Evolutionary conservation across 768 basidiomycete species (phyloP), one percentile per base, ranked within the genome.

Genomic region (Pleurotus ostreatus): DNA sequence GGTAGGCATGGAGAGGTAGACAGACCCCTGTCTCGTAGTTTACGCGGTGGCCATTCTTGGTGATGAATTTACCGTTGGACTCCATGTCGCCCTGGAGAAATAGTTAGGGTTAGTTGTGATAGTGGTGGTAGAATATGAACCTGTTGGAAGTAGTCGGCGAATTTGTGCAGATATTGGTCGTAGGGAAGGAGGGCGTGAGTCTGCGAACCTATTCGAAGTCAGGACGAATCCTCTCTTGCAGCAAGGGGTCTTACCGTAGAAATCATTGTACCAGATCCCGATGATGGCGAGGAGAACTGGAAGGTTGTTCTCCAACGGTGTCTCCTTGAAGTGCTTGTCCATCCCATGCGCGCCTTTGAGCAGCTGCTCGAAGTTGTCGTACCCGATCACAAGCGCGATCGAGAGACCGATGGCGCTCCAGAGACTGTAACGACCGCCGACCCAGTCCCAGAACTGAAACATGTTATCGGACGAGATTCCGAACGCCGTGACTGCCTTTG

Each of bases 371-470:
- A 98, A 98, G 79, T 95, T 91, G 38, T 97, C 90, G 68, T 85
- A 97, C 2, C 97, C 97, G 64, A 98, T 90, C 46, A 86, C 88
- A 49, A 98, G 77, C 39, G 92, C 90, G 72, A 99, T 98, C 45
- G 92, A 91, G 57, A 98, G 79, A 57, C 97, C 97, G 63, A 99
- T 98, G 26, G 97, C 96, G 59, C 92, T 94, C 96, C 97, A 98
- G 61, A 99, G 79, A 64, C 90, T 94, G 82, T 99, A 99, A 60
- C 96, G 85, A 23, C 97, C 97, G 60, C 97, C 97, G 60, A 99
- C 97, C 97, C 97, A 99, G 73, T 98, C 97, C 96, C 96, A 99
- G 84, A 99, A 98, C 68, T 89, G 86, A 84, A 99, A 99, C 95
- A 99, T 99, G 77, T 98, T 98, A 62, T 81, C 80, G 58, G 85